Conservation (phyloP, 129 eudicot genomes). For the Flaveria bidentis region DNA sequence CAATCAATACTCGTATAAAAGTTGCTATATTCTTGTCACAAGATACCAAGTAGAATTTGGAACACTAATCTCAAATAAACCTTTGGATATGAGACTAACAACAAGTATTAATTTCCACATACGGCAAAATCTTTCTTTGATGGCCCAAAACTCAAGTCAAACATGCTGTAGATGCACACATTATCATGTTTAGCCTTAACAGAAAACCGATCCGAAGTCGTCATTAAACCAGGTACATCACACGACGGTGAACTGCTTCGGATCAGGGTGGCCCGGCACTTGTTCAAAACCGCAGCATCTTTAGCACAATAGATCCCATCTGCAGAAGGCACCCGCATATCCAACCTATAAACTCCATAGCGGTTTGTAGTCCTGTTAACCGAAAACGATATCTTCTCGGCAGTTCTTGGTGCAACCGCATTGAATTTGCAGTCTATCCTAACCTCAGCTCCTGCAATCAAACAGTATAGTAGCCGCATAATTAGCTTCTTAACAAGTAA, state of each 20-base stretch:
- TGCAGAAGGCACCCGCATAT: conserved; percentile 52
- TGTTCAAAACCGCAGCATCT: conserved; percentile 47
- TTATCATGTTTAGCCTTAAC: conserved; percentile 53
- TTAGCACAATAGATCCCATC: conserved; percentile 79
- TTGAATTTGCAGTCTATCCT: conserved; percentile 75
- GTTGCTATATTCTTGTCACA: conserved; percentile 5
- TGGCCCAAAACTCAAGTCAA: conserved; percentile 66
- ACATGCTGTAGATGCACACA: conserved; percentile 65
- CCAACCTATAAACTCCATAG: conserved; percentile 65
- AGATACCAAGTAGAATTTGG: background rate
- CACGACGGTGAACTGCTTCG: conserved; percentile 50
- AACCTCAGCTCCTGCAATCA: conserved; percentile 64
- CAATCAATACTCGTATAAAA: background rate
- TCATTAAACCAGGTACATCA: conserved; percentile 53
- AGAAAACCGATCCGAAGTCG: conserved; percentile 65
- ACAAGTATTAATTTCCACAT: conserved; percentile 52
- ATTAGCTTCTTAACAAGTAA: background rate
- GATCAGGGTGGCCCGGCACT: conserved; percentile 63
- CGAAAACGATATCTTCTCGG: conserved; percentile 60
- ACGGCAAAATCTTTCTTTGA: conserved; percentile 46
- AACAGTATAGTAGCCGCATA: conserved; percentile 15
- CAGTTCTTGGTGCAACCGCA: conserved; percentile 61
- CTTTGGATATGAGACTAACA: background rate
- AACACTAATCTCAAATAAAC: background rate
- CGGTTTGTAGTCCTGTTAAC: conserved; percentile 76